phyloP scores from a whole-genome alignment of 257 asterid species.

The Fraxinus quadrangulata region DNA sequence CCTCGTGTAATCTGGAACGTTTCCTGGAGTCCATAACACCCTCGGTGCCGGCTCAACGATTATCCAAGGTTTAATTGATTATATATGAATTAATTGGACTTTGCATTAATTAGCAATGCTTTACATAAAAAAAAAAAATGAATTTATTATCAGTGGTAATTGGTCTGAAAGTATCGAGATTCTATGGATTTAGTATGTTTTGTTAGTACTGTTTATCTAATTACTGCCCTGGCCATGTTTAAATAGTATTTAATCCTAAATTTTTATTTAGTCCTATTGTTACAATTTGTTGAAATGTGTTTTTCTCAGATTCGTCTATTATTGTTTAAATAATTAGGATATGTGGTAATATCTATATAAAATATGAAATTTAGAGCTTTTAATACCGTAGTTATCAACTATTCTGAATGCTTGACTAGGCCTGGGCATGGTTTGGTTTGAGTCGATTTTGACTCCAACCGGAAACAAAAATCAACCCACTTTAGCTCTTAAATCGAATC shows the following conservation, averaged over 20 bases:
- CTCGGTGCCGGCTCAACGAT: constrained; percentile 67
- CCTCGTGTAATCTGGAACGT: constrained; percentile 70
- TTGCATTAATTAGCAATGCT: constrained; percentile 8
- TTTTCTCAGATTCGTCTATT: background rate
- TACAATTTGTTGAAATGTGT: background rate
- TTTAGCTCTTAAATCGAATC: too few relatives aligned
- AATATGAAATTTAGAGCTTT: background rate
- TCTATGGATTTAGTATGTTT: background rate
- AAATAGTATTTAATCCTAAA: background rate
- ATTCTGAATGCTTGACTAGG: too few relatives aligned
- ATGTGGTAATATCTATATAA: background rate
- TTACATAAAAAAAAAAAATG: background rate
- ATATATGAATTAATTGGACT: constrained; percentile 18
- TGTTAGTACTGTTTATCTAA: background rate
- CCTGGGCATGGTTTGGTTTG: too few relatives aligned
- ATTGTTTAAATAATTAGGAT: background rate
- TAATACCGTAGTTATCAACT: background rate
- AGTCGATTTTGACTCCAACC: too few relatives aligned
- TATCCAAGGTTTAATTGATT: constrained; percentile 57
- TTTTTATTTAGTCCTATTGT: background rate
- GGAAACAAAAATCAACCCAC: too few relatives aligned
- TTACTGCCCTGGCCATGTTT: background rate
- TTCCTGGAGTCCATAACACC: constrained; percentile 81
- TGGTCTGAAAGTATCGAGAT: background rate
- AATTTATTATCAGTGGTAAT: background rate